Evolutionary conservation across 2,329 filamentous ascomycete genomes (phyloP).

Genomic region (Conoideocrella luteorostrata): DNA sequence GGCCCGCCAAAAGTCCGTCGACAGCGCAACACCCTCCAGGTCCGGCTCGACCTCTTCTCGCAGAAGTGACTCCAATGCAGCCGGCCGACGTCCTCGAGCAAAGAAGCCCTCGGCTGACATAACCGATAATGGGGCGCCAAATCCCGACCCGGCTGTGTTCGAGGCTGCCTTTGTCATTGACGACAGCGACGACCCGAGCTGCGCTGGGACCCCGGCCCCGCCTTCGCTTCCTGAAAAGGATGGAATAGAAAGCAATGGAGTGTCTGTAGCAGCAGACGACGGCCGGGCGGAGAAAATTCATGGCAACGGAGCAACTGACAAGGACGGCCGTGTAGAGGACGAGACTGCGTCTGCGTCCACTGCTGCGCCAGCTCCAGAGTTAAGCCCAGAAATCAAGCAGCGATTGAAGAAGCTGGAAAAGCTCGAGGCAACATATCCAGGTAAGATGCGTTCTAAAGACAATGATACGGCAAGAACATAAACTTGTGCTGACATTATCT

Average conservation of each 20-base stretch:
- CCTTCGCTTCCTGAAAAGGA: conserved; percentile 30
- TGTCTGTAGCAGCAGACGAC: conserved; percentile 11
- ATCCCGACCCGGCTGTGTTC: conserved; percentile 81
- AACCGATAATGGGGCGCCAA: conserved; percentile 34
- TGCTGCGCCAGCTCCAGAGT: conserved; percentile 35
- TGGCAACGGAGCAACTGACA: conserved; percentile 13
- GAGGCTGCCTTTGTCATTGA: conserved; percentile 82
- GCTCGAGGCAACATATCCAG: conserved; percentile 79
- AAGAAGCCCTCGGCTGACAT: conserved; percentile 33
- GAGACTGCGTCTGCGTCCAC: conserved; percentile 9
- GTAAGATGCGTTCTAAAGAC: conserved; percentile 36
- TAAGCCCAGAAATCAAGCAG: conserved; percentile 67
- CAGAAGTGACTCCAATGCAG: conserved; percentile 30
- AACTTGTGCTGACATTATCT: background rate
- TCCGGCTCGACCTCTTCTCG: conserved; percentile 30
- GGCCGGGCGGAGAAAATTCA: conserved; percentile 18
- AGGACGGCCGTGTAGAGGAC: conserved; percentile 14
- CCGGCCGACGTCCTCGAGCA: conserved; percentile 24
- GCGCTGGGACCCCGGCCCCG: conserved; percentile 51
- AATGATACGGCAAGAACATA: conserved; percentile 2
- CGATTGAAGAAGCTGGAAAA: conserved; percentile 85
- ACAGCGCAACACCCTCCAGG: conserved; percentile 36
- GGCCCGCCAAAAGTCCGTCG: conserved; percentile 60
- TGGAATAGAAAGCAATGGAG: conserved; percentile 12
- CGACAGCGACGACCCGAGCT: conserved; percentile 65